Evolutionary conservation across 106 monocot species (phyloP), one percentile per base, ranked within the genome.

Genomic region (Acorus calamus): DNA sequence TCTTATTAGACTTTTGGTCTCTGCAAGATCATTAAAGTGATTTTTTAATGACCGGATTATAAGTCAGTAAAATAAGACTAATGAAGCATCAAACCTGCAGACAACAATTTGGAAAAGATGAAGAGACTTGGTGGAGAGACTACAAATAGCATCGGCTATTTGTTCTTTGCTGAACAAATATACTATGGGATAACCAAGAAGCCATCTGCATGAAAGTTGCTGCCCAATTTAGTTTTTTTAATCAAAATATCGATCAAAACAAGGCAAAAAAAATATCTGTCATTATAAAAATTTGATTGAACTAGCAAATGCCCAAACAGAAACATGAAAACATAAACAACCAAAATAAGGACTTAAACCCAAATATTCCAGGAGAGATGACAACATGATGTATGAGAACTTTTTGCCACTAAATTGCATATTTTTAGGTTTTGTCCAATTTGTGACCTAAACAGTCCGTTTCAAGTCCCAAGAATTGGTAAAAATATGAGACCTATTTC

Each of bases 161-260:
- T 71, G 72, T 5, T 79, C 83, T 64, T 85, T 98, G 61, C 80
- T 68, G 58, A 98, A 91, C 50, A 91, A 77, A 76, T 98, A 98
- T 60, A 88, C 79, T 46, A 83, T 80, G 41, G 96, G 96, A 79
- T 91, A 91, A 63, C 91, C 96, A 59, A 92, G 86, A 85, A 98
- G 91, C 96, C 96, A 98, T 72, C 96, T 98, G 76, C 73, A 79
- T 53, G 6, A 66, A 62, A 53, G 5, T 42, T 43, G 2, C 7
- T 4, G 52, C 8, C 48, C 43, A 11, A 9, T 63, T 49, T 10
- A 51, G 11, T 64, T 47, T 28, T 28, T 49, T 60, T 13, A 44
- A 5, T 11, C 43, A 44, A 45, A 7, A 46, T 52, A 11, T 50
- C 10, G 5, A 3, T 1, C 2, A 9, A 63, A 63, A 7, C 8